Percentiles rank a stretch among this genome's conserved stretches.
phyloP scores from a whole-genome alignment of 1,284 basidiomycete species.

The Takashimella koratensis region DNA sequence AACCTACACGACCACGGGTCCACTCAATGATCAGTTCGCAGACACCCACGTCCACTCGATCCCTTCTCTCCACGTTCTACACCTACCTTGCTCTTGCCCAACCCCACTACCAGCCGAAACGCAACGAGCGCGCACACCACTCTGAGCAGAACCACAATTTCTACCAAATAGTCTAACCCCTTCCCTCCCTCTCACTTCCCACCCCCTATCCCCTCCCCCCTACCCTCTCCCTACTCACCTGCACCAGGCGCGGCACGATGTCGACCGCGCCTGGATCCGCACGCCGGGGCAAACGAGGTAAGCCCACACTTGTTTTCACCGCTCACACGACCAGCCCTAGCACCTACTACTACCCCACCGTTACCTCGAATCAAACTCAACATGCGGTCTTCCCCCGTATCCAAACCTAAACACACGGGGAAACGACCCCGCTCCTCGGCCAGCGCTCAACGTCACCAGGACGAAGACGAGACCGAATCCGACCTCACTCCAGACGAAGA shows the following conservation, averaged over 20 bases:
- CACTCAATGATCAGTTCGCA: too few relatives aligned
- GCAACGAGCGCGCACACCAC: constrained; percentile 8
- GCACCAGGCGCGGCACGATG: constrained; percentile 14
- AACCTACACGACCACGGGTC: too few relatives aligned
- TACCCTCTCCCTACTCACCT: constrained; percentile 20
- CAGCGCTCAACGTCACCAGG: constrained; percentile 9
- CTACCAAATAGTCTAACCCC: constrained; percentile 15
- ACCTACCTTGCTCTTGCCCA: background rate
- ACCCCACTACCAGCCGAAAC: background rate
- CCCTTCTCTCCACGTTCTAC: background rate
- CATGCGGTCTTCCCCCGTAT: constrained; percentile 4
- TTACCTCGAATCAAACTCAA: constrained; percentile 21
- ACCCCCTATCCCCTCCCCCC: background rate
- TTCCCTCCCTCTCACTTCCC: background rate
- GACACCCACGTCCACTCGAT: background rate
- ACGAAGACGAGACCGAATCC: constrained; percentile 19
- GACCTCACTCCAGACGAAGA: constrained; percentile 21
- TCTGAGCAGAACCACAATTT: constrained; percentile 16
- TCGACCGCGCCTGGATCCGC: background rate
- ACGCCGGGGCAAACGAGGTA: constrained; percentile 16
- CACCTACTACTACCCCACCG: constrained; percentile 5
- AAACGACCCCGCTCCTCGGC: constrained; percentile 4
- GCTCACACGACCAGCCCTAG: constrained; percentile 20
- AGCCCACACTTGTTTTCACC: constrained; percentile 2
- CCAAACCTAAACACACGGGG: constrained; percentile 4